Evolutionary conservation across 2,329 filamentous ascomycete genomes (phyloP).

Genomic region (Leptographium flavum): DNA sequence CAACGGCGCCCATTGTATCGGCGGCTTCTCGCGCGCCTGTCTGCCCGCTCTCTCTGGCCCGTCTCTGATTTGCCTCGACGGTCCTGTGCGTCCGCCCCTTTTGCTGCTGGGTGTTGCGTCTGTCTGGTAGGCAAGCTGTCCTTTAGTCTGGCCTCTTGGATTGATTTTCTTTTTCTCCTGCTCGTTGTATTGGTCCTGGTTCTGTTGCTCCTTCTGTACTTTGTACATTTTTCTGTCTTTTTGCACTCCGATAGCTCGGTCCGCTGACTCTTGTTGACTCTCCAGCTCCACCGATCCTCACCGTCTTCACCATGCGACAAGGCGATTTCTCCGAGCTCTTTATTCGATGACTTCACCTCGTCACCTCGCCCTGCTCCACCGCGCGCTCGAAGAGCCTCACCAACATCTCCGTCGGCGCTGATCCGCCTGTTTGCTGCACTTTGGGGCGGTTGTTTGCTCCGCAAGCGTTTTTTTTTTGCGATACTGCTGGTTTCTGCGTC

Average conservation of each 20-base stretch:
- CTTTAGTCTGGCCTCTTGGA: background rate
- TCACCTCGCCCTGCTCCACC: background rate
- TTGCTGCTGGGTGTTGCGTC: background rate
- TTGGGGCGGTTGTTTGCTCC: no score
- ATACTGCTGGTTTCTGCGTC: background rate
- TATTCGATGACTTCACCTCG: constrained; percentile 4
- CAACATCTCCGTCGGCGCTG: background rate
- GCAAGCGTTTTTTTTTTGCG: no score
- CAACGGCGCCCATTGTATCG: background rate
- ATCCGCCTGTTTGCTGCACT: background rate
- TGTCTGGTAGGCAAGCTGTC: background rate
- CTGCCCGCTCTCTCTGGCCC: background rate
- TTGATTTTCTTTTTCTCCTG: background rate
- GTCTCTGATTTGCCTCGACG: background rate
- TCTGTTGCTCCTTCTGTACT: background rate
- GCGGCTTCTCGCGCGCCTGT: background rate
- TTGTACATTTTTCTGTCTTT: background rate
- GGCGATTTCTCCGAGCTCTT: background rate
- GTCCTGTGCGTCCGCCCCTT: background rate
- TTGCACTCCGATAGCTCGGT: no score
- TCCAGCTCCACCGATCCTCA: background rate
- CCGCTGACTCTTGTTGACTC: background rate
- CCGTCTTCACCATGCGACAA: constrained; percentile 7
- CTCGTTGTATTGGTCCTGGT: no score
- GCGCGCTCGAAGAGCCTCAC: background rate